phyloP scores from a whole-genome alignment of 148 eudicot species.

The Cornus kousa region DNA sequence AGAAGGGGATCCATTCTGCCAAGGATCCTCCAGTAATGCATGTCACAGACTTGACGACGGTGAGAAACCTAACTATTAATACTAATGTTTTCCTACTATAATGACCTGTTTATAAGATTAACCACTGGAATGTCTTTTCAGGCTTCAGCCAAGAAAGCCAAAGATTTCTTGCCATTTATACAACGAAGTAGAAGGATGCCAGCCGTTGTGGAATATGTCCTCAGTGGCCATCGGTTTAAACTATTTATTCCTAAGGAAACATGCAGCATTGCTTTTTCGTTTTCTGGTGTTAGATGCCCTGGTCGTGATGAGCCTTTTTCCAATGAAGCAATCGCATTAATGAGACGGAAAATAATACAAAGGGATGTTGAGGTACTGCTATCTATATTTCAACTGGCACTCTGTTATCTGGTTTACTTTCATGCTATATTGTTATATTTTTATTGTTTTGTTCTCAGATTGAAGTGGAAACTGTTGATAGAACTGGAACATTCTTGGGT shows the following conservation, averaged over 20 bases:
- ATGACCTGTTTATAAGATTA: constrained; percentile 7
- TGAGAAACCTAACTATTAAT: constrained; percentile 27
- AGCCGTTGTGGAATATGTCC: constrained; percentile 88
- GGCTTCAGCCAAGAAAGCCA: constrained; percentile 81
- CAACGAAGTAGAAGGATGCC: constrained; percentile 70
- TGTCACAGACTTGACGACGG: constrained; percentile 74
- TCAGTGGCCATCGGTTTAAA: constrained; percentile 92
- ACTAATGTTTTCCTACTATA: constrained; percentile 1
- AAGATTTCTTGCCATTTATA: constrained; percentile 83
- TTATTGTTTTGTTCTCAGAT: constrained; percentile 43
- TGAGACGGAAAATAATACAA: constrained; percentile 93
- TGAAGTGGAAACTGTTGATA: constrained; percentile 93
- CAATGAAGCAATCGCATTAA: constrained; percentile 86
- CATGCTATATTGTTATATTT: not conserved
- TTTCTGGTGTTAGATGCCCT: constrained; percentile 96
- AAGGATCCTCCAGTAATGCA: constrained; percentile 66
- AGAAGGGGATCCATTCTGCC: constrained; percentile 73
- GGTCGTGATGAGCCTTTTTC: constrained; percentile 87
- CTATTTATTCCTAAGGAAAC: constrained; percentile 79
- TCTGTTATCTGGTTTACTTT: not conserved
- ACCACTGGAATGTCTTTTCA: constrained; percentile 20
- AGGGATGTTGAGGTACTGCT: constrained; percentile 92
- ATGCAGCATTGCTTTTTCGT: constrained; percentile 81
- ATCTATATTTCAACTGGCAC: not conserved
- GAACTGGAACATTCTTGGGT: constrained; percentile 94